Evolutionary conservation across 2,329 filamentous ascomycete species (phyloP), one percentile per base, ranked within the genome.

Genomic region (Tolypocladium album): DNA sequence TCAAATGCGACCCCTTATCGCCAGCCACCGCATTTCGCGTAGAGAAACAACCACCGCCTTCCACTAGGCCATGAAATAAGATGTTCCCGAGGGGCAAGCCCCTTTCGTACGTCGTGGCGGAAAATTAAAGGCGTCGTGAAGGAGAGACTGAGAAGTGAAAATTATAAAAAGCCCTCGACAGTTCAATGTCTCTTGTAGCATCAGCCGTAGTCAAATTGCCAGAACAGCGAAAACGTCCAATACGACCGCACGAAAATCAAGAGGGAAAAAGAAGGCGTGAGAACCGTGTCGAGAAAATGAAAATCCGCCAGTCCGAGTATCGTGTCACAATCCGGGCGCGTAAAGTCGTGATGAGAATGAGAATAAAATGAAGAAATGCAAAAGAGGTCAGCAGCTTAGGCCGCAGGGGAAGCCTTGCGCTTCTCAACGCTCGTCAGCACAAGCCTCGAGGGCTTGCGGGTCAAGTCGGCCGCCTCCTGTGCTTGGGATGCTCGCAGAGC

Each of bases 381-480:
- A 61, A 61, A 62, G 24, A 65, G 53, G 58, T 61, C 59, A 55
- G n/a, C 20, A 27, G 57, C 45, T 62, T 68, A 69, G 61, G 64
- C 67, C 55, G 63, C 59, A 13, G 67, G 65, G 39, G 67, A 64
- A 15, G 69, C 63, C 82, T 91, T 95, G 74, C 92, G 89, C 84
- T 96, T 96, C 79, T 96, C 92, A 63, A 87, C 88, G 72, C 87
- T 92, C 66, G 89, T 92, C 66, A 97, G 82, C 66, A 97, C 88
- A 70, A 96, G 85, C 81, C 92, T 88, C 59, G 91, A 88, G 67
- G 88, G 89, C 79, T 88, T 92, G 75, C 91, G 90, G 75, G 90
- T 86, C 61, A 82, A 80, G 64, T 83, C 81, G 58, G 75, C 74
- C 50, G 77, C 77, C 67, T 85, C 80, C 64, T 82, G 75, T 43